phyloP scores from a whole-genome alignment of 768 basidiomycete genomes.

The Galerina marginata region DNA sequence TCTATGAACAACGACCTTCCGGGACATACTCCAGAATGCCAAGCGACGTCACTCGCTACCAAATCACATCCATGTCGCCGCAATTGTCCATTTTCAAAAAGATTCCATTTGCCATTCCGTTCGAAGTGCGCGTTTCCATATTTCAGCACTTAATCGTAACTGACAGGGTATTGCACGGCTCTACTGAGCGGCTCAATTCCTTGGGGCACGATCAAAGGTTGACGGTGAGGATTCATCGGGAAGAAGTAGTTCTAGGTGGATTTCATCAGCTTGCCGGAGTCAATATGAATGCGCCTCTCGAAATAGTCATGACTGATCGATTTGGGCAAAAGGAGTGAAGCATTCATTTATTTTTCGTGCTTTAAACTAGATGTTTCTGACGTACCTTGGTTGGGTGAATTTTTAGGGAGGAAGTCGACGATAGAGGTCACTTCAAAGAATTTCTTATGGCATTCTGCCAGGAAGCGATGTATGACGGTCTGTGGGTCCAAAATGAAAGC shows the following conservation, averaged over 20 bases:
- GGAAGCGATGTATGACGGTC: no score
- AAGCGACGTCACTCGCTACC: conserved; percentile 60
- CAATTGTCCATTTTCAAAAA: conserved; percentile 92
- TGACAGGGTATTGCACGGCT: conserved; percentile 21
- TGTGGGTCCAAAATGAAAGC: conserved; percentile 47
- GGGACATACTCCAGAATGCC: background rate
- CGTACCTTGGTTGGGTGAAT: background rate
- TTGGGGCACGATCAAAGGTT: conserved; percentile 27
- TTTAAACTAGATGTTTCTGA: background rate
- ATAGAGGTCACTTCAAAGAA: no score
- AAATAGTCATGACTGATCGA: conserved; percentile 91
- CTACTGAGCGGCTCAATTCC: conserved; percentile 22
- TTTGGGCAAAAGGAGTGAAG: conserved; percentile 81
- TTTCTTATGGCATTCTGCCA: no score
- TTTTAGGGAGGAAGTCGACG: no score
- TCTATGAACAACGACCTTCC: conserved; percentile 21
- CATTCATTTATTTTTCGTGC: background rate
- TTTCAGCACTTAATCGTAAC: conserved; percentile 80
- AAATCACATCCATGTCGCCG: conserved; percentile 77
- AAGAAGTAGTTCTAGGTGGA: conserved; percentile 85
- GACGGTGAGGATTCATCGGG: conserved; percentile 70
- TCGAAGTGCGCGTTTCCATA: conserved; percentile 85
- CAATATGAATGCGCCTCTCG: conserved; percentile 78
- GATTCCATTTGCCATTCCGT: conserved; percentile 94
- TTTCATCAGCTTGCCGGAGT: conserved; percentile 82